phyloP scores from a whole-genome alignment of 169 alveolate species.

The Cryptosporidium viatorum region DNA sequence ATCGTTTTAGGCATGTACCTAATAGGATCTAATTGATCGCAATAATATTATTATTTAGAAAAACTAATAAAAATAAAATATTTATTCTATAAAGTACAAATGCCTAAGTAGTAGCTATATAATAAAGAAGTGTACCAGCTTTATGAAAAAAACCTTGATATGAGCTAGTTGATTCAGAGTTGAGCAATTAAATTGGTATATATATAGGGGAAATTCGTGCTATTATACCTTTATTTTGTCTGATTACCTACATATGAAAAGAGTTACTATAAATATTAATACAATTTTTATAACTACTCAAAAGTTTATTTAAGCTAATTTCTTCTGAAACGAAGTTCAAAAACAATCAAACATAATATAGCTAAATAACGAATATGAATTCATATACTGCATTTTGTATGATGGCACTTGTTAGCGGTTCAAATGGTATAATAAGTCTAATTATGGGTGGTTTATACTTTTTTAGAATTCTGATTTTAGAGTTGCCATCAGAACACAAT shows the following conservation, averaged over 20 bases:
- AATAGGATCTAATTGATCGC: slow-evolving; percentile 23
- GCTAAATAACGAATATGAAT: slow-evolving; percentile 12
- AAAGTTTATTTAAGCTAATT: not conserved
- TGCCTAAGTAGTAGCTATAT: not conserved
- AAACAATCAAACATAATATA: not conserved
- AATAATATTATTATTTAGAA: slow-evolving; percentile 3
- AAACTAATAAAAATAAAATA: not conserved
- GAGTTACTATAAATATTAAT: not conserved
- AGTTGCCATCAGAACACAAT: slow-evolving; percentile 32
- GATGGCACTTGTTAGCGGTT: slow-evolving; percentile 59
- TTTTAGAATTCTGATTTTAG: slow-evolving; percentile 29
- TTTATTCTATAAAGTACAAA: not conserved
- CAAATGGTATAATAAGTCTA: slow-evolving; percentile 43
- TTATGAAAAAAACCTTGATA: not conserved
- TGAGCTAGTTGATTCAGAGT: not conserved
- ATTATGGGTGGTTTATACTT: slow-evolving; percentile 56
- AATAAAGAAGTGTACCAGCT: not conserved
- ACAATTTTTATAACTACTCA: not conserved
- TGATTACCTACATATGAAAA: not conserved
- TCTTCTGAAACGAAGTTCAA: not conserved
- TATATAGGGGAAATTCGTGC: not conserved
- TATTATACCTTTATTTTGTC: not conserved
- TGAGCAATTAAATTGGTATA: not conserved
- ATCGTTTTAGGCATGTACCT: slow-evolving; percentile 28
- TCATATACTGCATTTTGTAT: slow-evolving; percentile 42